These are phyloP conservation scores for Gastrolobium villosum DNA, from an alignment of 306 rosid genomes.

Conservation along the genomic window DNA sequence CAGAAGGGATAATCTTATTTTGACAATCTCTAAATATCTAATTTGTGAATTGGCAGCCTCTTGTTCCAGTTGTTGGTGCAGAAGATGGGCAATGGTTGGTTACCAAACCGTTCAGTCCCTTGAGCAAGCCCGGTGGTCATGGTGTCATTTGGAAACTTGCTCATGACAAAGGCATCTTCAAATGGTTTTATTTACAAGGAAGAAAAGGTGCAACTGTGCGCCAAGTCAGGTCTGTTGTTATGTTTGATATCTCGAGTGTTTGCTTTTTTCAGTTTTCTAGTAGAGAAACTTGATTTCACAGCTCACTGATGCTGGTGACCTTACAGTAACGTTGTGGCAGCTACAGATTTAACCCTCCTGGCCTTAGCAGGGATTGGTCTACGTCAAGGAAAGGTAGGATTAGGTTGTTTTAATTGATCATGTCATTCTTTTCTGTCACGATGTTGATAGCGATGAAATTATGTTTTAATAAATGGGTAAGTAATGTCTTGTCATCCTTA, in stretches of 20 bases:
- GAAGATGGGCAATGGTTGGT: constrained; percentile 93
- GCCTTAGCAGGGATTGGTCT: constrained; percentile 96
- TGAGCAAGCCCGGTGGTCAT: constrained; percentile 98
- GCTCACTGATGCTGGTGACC: constrained; percentile 51
- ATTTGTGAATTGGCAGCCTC: constrained; percentile 81
- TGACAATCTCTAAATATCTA: constrained; percentile 43
- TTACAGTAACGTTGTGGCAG: constrained; percentile 96
- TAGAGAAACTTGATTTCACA: constrained; percentile 43
- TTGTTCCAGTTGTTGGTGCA: constrained; percentile 90
- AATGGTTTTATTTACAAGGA: constrained; percentile 89
- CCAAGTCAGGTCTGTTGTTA: constrained; percentile 87
- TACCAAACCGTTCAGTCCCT: constrained; percentile 73
- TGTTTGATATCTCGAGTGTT: constrained; percentile 33
- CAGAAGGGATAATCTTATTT: constrained; percentile 38
- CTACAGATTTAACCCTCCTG: constrained; percentile 91
- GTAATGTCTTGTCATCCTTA: constrained; percentile 17
- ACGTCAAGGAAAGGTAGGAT: constrained; percentile 81
- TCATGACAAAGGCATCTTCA: constrained; percentile 85
- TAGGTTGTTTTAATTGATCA: constrained; percentile 32
- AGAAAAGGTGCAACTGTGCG: constrained; percentile 96
- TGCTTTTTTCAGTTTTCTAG: constrained; percentile 28
- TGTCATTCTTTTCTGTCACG: constrained; percentile 29
- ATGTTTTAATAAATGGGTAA: constrained; percentile 9
- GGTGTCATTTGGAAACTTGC: constrained; percentile 99
- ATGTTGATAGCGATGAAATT: constrained; percentile 17